Base-by-base conservation (phyloP, 2,329 filamentous ascomycete species). In the Zarea fungicola region DNA sequence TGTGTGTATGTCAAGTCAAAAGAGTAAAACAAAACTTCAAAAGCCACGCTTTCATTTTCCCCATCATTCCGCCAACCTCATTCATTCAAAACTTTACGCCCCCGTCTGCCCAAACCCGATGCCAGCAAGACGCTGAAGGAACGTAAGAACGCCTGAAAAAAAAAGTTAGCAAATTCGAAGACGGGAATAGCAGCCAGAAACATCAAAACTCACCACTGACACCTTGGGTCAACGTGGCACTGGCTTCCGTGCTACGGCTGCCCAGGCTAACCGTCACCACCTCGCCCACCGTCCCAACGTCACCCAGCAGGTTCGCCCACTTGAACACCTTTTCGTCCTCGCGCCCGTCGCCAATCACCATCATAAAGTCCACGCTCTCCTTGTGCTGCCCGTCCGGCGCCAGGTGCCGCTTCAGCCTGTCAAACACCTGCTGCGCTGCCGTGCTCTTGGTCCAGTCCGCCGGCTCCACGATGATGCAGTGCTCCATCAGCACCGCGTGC, bases 281-380 rank as follows among this genome's bases (percentile, higher is more conserved):
- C 48, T 89, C 76, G 42, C 82, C 69, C 36, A 90, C 76, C 3
- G 70, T 69, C 16, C 77, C 76, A 8, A 77, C 69, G 3, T 77
- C 74, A 19, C 76, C 75, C 10, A 96, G 71, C 42, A 81, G 76
- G 68, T 96, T 96, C 16, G 92, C 93, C 92, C 93, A 97, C 54
- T 84, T 84, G 71, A 96, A 97, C 18, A 96, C 86, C 58, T 89
- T 86, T 63, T 97, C 92, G 56, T 97, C 93, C 58, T 96, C 92
- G 26, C 92, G 84, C 35, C 91, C 89, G 61, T 96, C 91, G 31
- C 92, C 92, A 28, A 91, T 81, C 6, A 96, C 87, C 71, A 96
- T 82, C 49, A 97, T 68, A 65, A 96, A 97, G 62, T 96, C 89
- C 1, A 89, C 79, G 0, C 75, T 63, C n/a, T 58, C 61, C 53